Evolutionary conservation across 768 basidiomycete genomes (phyloP).

Genomic region (Dacryopinax spathularia): DNA sequence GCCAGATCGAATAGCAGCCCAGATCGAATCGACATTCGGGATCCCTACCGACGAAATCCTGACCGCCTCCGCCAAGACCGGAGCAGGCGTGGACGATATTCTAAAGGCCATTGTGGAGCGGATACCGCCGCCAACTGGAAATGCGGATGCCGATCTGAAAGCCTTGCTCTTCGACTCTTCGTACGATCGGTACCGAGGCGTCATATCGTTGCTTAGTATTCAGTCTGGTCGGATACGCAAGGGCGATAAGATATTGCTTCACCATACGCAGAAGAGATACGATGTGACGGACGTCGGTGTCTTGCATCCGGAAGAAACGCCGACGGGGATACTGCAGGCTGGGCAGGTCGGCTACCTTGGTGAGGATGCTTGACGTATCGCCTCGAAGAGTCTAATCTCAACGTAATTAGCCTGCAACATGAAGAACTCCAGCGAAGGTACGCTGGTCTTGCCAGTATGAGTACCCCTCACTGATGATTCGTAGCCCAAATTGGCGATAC

Average conservation of each 20-base stretch:
- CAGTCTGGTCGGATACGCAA: constrained; percentile 68
- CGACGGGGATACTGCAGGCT: constrained; percentile 48
- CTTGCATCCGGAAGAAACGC: constrained; percentile 78
- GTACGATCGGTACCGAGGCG: constrained; percentile 94
- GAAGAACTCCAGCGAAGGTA: constrained; percentile 92
- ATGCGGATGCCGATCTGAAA: constrained; percentile 42
- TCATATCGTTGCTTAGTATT: constrained; percentile 78
- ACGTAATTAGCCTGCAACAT: constrained; percentile 64
- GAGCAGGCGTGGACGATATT: constrained; percentile 62
- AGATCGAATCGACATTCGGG: constrained; percentile 72
- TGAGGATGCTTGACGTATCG: constrained; percentile 7
- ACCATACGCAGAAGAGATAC: constrained; percentile 73
- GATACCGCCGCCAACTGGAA: constrained; percentile 65
- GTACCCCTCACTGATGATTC: neutral
- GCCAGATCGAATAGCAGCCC: constrained; percentile 61
- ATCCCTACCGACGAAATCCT: constrained; percentile 61
- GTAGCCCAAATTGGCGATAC: constrained; percentile 91
- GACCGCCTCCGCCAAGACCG: constrained; percentile 84
- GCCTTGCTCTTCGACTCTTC: constrained; percentile 89
- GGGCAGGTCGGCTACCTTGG: constrained; percentile 73
- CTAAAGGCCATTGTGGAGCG: constrained; percentile 67
- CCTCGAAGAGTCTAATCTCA: neutral
- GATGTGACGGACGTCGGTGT: constrained; percentile 80
- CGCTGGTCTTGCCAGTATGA: neutral
- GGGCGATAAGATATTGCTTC: constrained; percentile 83